These are phyloP conservation scores for Decorospora gaudefroyi DNA, from an alignment of 2,329 filamentous ascomycete species.

Conservation along the genomic window DNA sequence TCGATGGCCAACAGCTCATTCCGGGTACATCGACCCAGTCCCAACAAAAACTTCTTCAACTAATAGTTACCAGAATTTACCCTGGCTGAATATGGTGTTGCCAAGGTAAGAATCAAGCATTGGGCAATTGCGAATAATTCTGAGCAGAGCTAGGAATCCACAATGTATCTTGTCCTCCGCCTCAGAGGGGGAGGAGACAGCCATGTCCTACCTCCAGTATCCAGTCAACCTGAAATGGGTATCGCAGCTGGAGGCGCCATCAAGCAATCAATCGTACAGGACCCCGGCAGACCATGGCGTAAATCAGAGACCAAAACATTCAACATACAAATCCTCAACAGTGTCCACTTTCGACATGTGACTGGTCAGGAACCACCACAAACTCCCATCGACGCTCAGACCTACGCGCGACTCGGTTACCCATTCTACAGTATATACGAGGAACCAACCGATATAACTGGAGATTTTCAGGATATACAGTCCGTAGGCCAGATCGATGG, in stretches of 20 bases:
- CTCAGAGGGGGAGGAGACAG: constrained; percentile 58
- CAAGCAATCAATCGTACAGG: constrained; percentile 47
- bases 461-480: constrained; percentile 34
- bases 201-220: not conserved
- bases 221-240: constrained; percentile 34
- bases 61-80: no score
- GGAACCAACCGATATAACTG: constrained; percentile 34
- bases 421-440: constrained; percentile 48
- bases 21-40: not conserved
- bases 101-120: not conserved
- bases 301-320: constrained; percentile 35
- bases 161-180: constrained; percentile 71
- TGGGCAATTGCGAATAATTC: constrained; percentile 55
- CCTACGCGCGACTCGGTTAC: constrained; percentile 42
- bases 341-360: constrained; percentile 40
- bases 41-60: not conserved
- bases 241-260: constrained; percentile 51
- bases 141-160: constrained; percentile 81
- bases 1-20: not conserved
- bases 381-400: constrained; percentile 43
- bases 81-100: constrained; percentile 56
- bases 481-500: constrained; percentile 34
- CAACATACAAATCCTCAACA: constrained; percentile 51
- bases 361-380: constrained; percentile 45
- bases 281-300: constrained; percentile 25